phyloP scores from a whole-genome alignment of 2,329 filamentous ascomycete genomes.

The Monosporascus cannonballus region DNA sequence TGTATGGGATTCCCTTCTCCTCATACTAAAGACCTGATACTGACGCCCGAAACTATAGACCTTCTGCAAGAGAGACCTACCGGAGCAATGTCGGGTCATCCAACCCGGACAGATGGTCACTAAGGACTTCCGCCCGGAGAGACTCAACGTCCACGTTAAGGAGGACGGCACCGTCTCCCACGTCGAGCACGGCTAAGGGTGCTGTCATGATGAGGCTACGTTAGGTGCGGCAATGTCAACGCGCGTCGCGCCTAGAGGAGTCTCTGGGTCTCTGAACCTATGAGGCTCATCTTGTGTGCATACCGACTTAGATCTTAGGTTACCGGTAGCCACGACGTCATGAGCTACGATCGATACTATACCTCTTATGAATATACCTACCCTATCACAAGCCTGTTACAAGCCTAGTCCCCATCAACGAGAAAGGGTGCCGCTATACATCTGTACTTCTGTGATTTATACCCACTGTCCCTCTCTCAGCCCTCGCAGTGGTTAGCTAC shows the following conservation, averaged over 20 bases:
- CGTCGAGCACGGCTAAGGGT: conserved; percentile 47
- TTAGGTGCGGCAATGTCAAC: neutral
- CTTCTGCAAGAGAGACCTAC: conserved; percentile 56
- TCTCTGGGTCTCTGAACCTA: too few species aligned
- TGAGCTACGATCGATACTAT: neutral
- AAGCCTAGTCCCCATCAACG: neutral
- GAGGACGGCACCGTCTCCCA: conserved; percentile 56
- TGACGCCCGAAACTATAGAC: conserved; percentile 31
- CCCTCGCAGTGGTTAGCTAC: too few species aligned
- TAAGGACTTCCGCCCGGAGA: conserved; percentile 46
- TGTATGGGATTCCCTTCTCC: conserved; percentile 30
- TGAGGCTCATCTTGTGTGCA: too few species aligned
- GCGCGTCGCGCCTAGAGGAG: too few species aligned
- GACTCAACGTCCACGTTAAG: conserved; percentile 54
- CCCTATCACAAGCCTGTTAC: neutral
- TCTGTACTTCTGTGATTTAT: too few species aligned
- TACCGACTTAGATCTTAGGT: neutral
- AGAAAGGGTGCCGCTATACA: neutral
- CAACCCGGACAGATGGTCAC: conserved; percentile 52
- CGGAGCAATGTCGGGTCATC: conserved; percentile 50
- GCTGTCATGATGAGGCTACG: neutral
- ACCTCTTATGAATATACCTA: neutral
- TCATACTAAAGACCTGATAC: neutral
- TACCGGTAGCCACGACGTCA: neutral
- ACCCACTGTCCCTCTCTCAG: too few species aligned